Percentiles rank a stretch among this genome's conserved stretches.
phyloP scores from a whole-genome alignment of 2,329 filamentous ascomycete species.

The Colletotrichum chrysophilum region DNA sequence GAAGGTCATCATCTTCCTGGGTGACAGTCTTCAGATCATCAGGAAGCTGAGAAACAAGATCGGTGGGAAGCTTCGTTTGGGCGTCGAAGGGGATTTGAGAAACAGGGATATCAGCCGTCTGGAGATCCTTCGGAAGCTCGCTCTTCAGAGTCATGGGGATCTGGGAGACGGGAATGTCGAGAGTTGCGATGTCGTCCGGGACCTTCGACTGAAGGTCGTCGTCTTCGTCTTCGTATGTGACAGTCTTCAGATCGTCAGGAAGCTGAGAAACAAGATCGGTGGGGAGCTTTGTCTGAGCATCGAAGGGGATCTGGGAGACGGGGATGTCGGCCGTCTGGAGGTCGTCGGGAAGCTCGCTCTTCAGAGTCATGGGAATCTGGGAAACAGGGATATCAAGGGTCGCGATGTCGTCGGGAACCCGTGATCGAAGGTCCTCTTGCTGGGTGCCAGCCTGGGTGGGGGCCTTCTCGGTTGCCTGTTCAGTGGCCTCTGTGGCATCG shows the following conservation, averaged over 20 bases:
- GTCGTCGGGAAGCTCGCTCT: conserved; percentile 21
- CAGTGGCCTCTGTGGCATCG: neutral
- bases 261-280: conserved; percentile 8
- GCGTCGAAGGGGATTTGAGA: conserved; percentile 12
- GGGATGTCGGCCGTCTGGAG: conserved; percentile 19
- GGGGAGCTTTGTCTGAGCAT: conserved; percentile 12
- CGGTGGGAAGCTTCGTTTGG: conserved; percentile 8
- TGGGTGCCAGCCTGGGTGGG: neutral
- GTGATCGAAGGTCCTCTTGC: neutral
- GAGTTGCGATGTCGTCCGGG: conserved; percentile 2
- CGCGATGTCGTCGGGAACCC: neutral
- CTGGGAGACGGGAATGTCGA: conserved; percentile 15
- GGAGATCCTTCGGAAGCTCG: conserved; percentile 19
- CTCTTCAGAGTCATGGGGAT: conserved; percentile 12
- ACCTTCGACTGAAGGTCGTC: neutral
- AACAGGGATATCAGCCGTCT: conserved; percentile 18
- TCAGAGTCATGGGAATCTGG: conserved; percentile 4
- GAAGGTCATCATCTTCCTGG: neutral
- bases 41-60: conserved; percentile 10
- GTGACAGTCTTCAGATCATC: neutral
- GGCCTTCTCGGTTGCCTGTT: neutral
- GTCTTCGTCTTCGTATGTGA: no score
- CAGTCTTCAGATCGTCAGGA: neutral
- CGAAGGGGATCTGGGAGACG: conserved; percentile 13
- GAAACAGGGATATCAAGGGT: conserved; percentile 13